Percentiles rank a stretch among this genome's conserved stretches.
These are phyloP conservation scores for Xylaria cubensis DNA, from an alignment of 495 filamentous ascomycete species.

Conservation along the genomic window DNA sequence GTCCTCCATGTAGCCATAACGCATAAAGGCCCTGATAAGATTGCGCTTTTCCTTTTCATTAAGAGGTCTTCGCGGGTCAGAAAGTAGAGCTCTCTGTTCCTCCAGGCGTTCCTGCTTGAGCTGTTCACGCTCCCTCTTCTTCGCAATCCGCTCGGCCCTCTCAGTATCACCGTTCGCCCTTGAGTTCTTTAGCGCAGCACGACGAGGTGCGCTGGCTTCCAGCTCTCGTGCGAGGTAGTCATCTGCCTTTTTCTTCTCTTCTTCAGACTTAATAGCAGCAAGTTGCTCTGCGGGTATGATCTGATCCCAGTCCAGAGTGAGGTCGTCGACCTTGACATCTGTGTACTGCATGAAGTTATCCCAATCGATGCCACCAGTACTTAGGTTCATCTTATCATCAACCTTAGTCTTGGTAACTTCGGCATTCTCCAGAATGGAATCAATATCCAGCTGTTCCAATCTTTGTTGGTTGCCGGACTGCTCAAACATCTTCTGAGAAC, in stretches of 20 bases:
- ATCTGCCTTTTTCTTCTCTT: constrained; percentile 82
- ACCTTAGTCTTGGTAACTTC: constrained; percentile 95
- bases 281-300: constrained; percentile 96
- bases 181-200: constrained; percentile 61
- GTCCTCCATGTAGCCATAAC: constrained; percentile 87
- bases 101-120: constrained; percentile 66
- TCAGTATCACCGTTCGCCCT: constrained; percentile 71
- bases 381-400: constrained; percentile 64
- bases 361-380: constrained; percentile 81
- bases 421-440: constrained; percentile 92
- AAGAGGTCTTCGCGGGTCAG: constrained; percentile 84
- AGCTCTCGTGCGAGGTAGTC: constrained; percentile 81
- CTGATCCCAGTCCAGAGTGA: constrained; percentile 86
- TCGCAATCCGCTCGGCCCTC: constrained; percentile 87
- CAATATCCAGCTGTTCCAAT: constrained; percentile 97
- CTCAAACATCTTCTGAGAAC: constrained; percentile 97
- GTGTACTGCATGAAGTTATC: constrained; percentile 96
- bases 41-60: constrained; percentile 91
- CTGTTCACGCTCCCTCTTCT: constrained; percentile 85
- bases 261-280: constrained; percentile 84
- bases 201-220: constrained; percentile 85
- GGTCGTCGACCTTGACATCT: constrained; percentile 90
- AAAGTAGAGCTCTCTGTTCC: constrained; percentile 62
- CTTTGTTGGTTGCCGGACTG: constrained; percentile 94
- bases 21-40: constrained; percentile 82